Base-by-base conservation (phyloP, 169 alveolate species). In the Eimeria acervulina region DNA sequence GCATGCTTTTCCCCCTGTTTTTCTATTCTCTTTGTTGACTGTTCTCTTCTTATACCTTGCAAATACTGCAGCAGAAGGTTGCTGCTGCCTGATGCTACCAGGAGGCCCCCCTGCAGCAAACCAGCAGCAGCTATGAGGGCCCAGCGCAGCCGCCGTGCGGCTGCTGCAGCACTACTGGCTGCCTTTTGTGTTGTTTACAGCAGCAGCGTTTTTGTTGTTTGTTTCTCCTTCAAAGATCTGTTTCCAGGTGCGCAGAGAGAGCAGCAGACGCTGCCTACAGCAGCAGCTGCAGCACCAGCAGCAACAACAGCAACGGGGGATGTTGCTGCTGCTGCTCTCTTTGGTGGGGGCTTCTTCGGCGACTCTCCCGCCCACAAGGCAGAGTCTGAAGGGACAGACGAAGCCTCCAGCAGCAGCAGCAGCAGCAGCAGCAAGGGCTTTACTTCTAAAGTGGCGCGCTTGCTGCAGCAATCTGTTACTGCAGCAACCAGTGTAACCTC, bases 301-400 rank as follows among this genome's bases (percentile, higher is more conserved):
- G 8, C 68, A 59, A 21, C 68, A 59, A 8, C 68, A 59, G 68
- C 68, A 15, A 8, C 68, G 5, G 70, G 70, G 44, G 90, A 81
- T 1, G 44, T 47, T 12, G 90, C 90, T 13, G 90, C 90, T 8
- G 90, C 90, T 44, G 90, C 72, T 47, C 40, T 81, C 38, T 44
- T 81, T 44, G 70, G 90, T 33, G 90, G 90, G 19, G 90, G 90
- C 52, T 81, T 81, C 90, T 81, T 81, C 90, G 90, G 28, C 1
- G 40, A 19, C 42, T 63, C n/a, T 10, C 55, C 55, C 55, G 15
- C 59, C 59, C 21, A 0, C 59, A 10, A 51, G 59, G 59, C 7
- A 51, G 15, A 51, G 59, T 1, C 59, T 17, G 59, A 5, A 59
- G 10, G n/a, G n/a, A 19, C n/a, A 15, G 68, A 6, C 10, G 7